A percentile compares a stretch with the other conserved stretches of the same genome.
These are phyloP conservation scores for Calcarisporium arbuscula DNA, from an alignment of 2,329 filamentous ascomycete genomes.

Conservation along the genomic window DNA sequence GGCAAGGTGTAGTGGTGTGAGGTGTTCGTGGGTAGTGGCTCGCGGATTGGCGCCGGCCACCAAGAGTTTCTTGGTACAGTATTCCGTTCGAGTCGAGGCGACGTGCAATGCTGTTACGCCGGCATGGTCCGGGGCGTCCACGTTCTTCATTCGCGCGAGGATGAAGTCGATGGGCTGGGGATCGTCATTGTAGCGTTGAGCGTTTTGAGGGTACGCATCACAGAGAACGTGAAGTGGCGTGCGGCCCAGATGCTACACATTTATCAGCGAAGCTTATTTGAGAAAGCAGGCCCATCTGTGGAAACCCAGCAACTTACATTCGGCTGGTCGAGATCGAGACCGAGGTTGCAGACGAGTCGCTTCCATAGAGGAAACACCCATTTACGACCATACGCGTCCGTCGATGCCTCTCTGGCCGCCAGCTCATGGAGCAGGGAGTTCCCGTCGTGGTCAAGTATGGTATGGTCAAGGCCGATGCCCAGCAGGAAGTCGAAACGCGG, in stretches of 20 bases:
- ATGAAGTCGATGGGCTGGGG: constrained; percentile 10
- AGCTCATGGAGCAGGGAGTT: constrained; percentile 18
- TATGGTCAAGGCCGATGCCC: constrained; percentile 6
- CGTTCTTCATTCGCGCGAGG: constrained; percentile 9
- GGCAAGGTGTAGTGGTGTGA: constrained; percentile 32
- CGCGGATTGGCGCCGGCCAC: constrained; percentile 27
- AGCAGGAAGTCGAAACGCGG: constrained; percentile 3
- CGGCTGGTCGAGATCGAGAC: constrained; percentile 10
- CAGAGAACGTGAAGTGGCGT: constrained; percentile 18
- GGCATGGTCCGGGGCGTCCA: constrained; percentile 8
- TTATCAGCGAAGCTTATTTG: too few relatives aligned
- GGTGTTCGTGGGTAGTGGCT: constrained; percentile 21
- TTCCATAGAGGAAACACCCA: constrained; percentile 9
- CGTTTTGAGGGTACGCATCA: background rate
- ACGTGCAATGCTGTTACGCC: constrained; percentile 18
- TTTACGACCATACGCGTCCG: too few relatives aligned
- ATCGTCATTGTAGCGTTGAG: background rate
- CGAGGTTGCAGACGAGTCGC: constrained; percentile 8
- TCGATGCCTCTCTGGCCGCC: constrained; percentile 5
- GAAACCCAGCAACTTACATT: too few relatives aligned
- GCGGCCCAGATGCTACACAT: constrained; percentile 11
- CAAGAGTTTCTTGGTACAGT: constrained; percentile 21
- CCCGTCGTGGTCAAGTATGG: constrained; percentile 12
- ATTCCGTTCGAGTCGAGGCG: constrained; percentile 15
- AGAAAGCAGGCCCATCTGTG: too few relatives aligned